Evolutionary conservation across 768 basidiomycete species (phyloP).

Genomic region (Mrakia hoshinonis): DNA sequence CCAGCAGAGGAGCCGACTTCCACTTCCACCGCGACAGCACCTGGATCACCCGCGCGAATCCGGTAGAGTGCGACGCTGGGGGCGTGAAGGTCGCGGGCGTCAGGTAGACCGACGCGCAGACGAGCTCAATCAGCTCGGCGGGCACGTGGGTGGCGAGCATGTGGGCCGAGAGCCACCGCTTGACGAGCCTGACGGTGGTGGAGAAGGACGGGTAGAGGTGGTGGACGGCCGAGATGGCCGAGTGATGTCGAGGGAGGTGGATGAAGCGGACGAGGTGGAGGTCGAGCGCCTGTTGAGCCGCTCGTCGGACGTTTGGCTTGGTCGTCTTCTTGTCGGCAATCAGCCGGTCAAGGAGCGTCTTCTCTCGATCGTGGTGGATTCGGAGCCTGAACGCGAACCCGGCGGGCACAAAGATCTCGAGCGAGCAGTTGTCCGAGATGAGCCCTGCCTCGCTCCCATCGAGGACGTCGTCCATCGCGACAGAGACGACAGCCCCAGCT

Average conservation of each 20-base stretch:
- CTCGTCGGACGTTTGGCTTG: slow-evolving; percentile 56
- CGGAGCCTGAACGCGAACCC: slow-evolving; percentile 80
- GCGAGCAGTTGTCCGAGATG: slow-evolving; percentile 57
- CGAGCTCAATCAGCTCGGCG: slow-evolving; percentile 71
- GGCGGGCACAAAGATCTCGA: slow-evolving; percentile 68
- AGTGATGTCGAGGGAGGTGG: slow-evolving; percentile 74
- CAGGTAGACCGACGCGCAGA: slow-evolving; percentile 72
- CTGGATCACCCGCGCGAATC: slow-evolving; percentile 59
- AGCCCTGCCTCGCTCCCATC: slow-evolving; percentile 34
- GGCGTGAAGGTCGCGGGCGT: slow-evolving; percentile 47
- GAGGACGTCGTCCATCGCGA: slow-evolving; percentile 27
- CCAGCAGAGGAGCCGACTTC: slow-evolving; percentile 55
- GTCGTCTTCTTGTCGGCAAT: slow-evolving; percentile 46
- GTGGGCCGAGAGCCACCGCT: slow-evolving; percentile 87
- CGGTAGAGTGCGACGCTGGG: slow-evolving; percentile 59
- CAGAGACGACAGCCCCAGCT: slow-evolving; percentile 45
- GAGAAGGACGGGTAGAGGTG: slow-evolving; percentile 73
- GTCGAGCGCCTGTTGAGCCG: slow-evolving; percentile 49
- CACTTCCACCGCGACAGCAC: slow-evolving; percentile 67
- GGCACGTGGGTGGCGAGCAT: slow-evolving; percentile 64
- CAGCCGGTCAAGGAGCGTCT: slow-evolving; percentile 62
- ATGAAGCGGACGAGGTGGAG: slow-evolving; percentile 64
- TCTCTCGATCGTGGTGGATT: slow-evolving; percentile 83
- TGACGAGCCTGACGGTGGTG: slow-evolving; percentile 74
- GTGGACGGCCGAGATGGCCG: slow-evolving; percentile 65